Percentiles rank a stretch among this genome's conserved stretches.
Conservation (phyloP, 176 grass and related monocot genomes). For the Ampelocalamus luodianensis region DNA sequence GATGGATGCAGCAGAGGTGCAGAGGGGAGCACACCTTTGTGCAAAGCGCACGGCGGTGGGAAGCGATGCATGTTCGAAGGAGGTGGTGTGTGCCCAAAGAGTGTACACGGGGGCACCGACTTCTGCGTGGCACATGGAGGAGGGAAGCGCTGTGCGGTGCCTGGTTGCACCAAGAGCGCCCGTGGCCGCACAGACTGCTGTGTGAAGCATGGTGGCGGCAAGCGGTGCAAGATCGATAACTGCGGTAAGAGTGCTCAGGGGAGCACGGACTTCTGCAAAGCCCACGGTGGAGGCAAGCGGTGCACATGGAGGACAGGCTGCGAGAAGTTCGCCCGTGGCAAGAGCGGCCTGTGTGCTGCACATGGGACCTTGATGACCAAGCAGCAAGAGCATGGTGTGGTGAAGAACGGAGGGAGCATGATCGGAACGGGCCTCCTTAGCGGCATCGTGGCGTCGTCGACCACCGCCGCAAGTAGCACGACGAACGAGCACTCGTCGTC, state of each 20-base stretch:
- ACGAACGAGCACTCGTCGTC: conserved; percentile 59
- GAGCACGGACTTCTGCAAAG: conserved; percentile 71
- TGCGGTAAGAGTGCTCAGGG: conserved; percentile 70
- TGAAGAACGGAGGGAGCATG: conserved; percentile 49
- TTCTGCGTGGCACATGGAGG: conserved; percentile 73
- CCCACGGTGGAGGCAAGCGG: conserved; percentile 68
- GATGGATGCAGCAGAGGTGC: conserved; percentile 74
- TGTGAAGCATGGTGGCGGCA: conserved; percentile 66
- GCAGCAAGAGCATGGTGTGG: conserved; percentile 46
- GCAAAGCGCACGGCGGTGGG: conserved; percentile 69
- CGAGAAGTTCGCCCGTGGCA: conserved; percentile 69
- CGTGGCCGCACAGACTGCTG: conserved; percentile 65
- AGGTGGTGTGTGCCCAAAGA: conserved; percentile 64
- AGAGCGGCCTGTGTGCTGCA: conserved; percentile 65
- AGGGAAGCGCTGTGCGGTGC: conserved; percentile 58
- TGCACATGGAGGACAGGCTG: conserved; percentile 64
- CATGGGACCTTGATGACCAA: conserved; percentile 65
- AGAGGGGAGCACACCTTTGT: conserved; percentile 71
- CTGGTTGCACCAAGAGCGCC: conserved; percentile 63
- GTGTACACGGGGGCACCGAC: conserved; percentile 65
- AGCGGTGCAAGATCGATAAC: conserved; percentile 58
- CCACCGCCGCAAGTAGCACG: conserved; percentile 50
- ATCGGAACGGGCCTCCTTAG: conserved; percentile 64
- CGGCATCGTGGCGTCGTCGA: conserved; percentile 55
- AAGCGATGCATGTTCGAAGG: conserved; percentile 67